These are phyloP conservation scores for Globisporangium cederbergense DNA, from an alignment of 352 stramenopile genomes.

Conservation along the genomic window DNA sequence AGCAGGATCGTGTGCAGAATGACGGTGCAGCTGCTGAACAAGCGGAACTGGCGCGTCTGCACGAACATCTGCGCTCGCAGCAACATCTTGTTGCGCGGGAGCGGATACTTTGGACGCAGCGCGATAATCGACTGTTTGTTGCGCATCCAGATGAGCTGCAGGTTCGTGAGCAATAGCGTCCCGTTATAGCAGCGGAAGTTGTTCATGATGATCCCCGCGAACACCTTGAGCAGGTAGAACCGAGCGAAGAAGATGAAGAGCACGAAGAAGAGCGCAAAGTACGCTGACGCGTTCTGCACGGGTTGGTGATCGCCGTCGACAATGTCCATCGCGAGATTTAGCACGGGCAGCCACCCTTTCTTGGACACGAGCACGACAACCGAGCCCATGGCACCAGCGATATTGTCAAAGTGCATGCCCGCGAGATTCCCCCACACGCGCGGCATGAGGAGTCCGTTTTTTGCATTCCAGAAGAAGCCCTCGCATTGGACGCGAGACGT, in stretches of 20 bases:
- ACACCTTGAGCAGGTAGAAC: conserved; percentile 77
- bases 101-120: conserved; percentile 70
- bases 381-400: conserved; percentile 68
- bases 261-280: conserved; percentile 82
- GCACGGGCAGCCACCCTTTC: conserved; percentile 81
- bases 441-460: conserved; percentile 53
- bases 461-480: conserved; percentile 60
- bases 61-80: conserved; percentile 59
- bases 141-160: conserved; percentile 78
- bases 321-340: conserved; percentile 84
- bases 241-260: conserved; percentile 75
- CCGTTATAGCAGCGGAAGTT: conserved; percentile 85
- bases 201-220: conserved; percentile 84
- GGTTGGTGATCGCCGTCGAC: conserved; percentile 66
- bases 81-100: conserved; percentile 56
- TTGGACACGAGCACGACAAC: conserved; percentile 83
- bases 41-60: conserved; percentile 58
- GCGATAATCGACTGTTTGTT: conserved; percentile 61
- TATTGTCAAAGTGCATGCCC: conserved; percentile 81
- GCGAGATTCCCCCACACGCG: conserved; percentile 79
- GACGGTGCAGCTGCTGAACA: conserved; percentile 59
- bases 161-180: conserved; percentile 67
- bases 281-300: conserved; percentile 66
- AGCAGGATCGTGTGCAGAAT: conserved; percentile 71
- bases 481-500: conserved; percentile 44